A percentile compares a stretch with the other conserved stretches of the same genome.
Conservation (phyloP, 306 rosid genomes). For the Glycine latifolia region DNA sequence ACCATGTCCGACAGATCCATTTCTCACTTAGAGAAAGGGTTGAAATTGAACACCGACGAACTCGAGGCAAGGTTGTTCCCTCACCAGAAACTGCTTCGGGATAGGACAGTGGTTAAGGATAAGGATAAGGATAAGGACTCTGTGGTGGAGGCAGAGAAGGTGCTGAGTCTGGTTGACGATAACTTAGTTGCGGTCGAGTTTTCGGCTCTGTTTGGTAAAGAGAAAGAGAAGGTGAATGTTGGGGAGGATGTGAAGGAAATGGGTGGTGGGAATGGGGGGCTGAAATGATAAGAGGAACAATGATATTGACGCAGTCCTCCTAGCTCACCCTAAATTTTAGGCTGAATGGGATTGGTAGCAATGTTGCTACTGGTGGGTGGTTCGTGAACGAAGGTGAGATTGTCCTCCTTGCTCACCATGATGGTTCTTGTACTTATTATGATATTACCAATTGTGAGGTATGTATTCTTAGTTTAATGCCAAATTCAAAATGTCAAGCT, state of each 20-base stretch:
- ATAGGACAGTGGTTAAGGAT: constrained; percentile 45
- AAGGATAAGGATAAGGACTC: not conserved
- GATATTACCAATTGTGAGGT: constrained; percentile 93
- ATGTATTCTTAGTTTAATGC: not conserved
- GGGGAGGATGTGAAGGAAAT: constrained; percentile 62
- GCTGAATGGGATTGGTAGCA: constrained; percentile 77
- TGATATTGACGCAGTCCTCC: constrained; percentile 62
- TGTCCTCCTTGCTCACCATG: constrained; percentile 86
- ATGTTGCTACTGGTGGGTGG: constrained; percentile 80
- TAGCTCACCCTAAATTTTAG: constrained; percentile 45
- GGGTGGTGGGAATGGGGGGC: constrained; percentile 28
- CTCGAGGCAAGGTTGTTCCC: constrained; percentile 87
- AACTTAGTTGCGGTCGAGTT: constrained; percentile 68
- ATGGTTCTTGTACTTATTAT: constrained; percentile 84
- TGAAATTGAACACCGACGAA: constrained; percentile 65
- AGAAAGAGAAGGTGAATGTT: constrained; percentile 21
- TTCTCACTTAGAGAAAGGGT: constrained; percentile 46
- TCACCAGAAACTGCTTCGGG: constrained; percentile 77
- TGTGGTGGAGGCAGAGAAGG: constrained; percentile 51
- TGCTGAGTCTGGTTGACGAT: constrained; percentile 58
- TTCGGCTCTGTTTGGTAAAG: constrained; percentile 67
- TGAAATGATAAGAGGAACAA: constrained; percentile 44
- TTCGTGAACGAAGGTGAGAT: constrained; percentile 88
- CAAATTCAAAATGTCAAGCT: not conserved
- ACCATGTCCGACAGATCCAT: too few relatives aligned